Percentiles rank a stretch among this genome's conserved stretches.
Evolutionary conservation across 176 grass and related monocot genomes (phyloP).

Genomic region (Oryza australiensis): DNA sequence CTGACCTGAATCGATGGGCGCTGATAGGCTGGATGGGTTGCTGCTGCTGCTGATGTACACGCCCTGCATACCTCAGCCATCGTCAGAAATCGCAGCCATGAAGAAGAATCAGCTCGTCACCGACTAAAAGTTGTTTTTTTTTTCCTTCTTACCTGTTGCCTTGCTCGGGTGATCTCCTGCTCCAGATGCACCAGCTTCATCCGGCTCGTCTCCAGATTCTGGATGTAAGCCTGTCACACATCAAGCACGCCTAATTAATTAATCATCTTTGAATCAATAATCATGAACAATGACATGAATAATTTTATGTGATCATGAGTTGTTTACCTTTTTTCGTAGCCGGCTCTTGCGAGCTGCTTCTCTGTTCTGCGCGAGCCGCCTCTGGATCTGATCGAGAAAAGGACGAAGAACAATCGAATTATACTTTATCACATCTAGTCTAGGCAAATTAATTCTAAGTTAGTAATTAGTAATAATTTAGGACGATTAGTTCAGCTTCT

Average conservation of each 20-base stretch:
- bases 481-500: not conserved
- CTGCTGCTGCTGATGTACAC: constrained; percentile 41
- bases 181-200: constrained; percentile 79
- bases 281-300: not conserved
- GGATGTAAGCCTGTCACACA: constrained; percentile 72
- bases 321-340: constrained; percentile 54
- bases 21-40: constrained; percentile 26
- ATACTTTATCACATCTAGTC: not conserved
- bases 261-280: not conserved
- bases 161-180: constrained; percentile 57
- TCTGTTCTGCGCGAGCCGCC: constrained; percentile 58
- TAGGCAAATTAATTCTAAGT: no score
- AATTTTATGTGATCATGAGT: not conserved
- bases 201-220: constrained; percentile 79
- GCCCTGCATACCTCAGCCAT: constrained; percentile 43
- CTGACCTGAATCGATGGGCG: constrained; percentile 58
- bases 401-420: not conserved
- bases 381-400: not conserved
- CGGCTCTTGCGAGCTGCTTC: constrained; percentile 61
- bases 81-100: not conserved
- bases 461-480: not conserved
- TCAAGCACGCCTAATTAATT: not conserved
- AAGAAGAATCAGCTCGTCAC: no score
- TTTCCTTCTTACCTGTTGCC: constrained; percentile 35
- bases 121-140: no score